Evolutionary conservation across 768 basidiomycete species (phyloP).

Genomic region (Pleurotus citrinopileatus): DNA sequence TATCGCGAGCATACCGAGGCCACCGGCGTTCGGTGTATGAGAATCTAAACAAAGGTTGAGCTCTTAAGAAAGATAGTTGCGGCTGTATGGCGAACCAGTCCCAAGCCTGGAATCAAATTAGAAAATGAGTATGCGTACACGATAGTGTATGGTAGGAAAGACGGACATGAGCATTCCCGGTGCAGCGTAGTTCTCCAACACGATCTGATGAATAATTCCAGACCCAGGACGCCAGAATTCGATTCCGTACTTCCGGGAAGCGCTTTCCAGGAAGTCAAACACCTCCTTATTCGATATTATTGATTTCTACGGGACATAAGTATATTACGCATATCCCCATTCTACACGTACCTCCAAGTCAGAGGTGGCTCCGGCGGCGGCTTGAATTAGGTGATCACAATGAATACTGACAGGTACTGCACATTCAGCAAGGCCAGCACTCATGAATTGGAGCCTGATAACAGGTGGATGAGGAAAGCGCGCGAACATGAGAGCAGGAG

Average conservation of each 20-base stretch:
- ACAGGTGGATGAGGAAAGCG: background rate
- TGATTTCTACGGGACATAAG: conserved; percentile 52
- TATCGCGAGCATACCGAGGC: conserved; percentile 93
- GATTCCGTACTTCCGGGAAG: conserved; percentile 87
- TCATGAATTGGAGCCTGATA: conserved; percentile 92
- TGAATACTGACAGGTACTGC: conserved; percentile 93
- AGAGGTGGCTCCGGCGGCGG: conserved; percentile 79
- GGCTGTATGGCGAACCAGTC: conserved; percentile 50
- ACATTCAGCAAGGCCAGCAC: conserved; percentile 79
- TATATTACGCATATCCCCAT: background rate
- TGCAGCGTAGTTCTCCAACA: conserved; percentile 95
- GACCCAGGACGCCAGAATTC: conserved; percentile 99
- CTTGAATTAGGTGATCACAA: conserved; percentile 97
- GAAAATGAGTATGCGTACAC: conserved; percentile 9
- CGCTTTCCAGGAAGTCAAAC: conserved; percentile 95
- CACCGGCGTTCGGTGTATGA: conserved; percentile 98
- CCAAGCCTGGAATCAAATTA: conserved; percentile 55
- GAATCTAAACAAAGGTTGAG: conserved; percentile 55
- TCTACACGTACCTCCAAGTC: conserved; percentile 68
- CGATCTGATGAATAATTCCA: conserved; percentile 96
- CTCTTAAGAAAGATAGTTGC: background rate
- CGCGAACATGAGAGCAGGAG: too few species aligned
- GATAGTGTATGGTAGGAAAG: background rate
- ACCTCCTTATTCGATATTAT: conserved; percentile 92
- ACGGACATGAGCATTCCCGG: conserved; percentile 89